These are phyloP conservation scores for Austroboletus rostrupii DNA, from an alignment of 1,284 basidiomycete species.

Conservation along the genomic window DNA sequence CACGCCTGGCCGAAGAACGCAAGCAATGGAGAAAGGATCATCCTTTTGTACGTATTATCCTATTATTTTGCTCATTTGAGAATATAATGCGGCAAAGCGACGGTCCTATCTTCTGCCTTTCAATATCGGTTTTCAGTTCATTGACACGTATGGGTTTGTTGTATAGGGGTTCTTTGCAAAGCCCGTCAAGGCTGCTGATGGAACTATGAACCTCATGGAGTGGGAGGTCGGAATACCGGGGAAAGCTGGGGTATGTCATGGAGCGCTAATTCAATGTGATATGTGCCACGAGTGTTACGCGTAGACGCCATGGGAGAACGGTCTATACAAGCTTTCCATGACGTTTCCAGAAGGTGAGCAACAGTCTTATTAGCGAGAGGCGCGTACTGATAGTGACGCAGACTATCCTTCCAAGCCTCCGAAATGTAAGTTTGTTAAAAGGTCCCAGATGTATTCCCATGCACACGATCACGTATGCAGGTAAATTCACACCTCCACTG, in stretches of 20 bases:
- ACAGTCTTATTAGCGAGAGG: neutral
- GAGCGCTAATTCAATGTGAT: constrained; percentile 7
- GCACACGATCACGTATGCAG: constrained; percentile 39
- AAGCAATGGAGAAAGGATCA: constrained; percentile 99
- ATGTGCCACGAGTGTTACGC: constrained; percentile 14
- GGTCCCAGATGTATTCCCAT: neutral
- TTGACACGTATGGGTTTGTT: constrained; percentile 8
- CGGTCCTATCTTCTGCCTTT: neutral
- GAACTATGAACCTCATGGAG: constrained; percentile 92
- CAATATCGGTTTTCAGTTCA: neutral
- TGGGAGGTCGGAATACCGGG: constrained; percentile 99
- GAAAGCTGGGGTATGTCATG: constrained; percentile 65
- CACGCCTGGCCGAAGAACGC: constrained; percentile 90
- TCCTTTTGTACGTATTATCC: constrained; percentile 78
- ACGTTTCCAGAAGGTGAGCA: constrained; percentile 85
- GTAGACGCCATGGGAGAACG: constrained; percentile 96
- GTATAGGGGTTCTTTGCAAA: constrained; percentile 93
- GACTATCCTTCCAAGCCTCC: constrained; percentile 96
- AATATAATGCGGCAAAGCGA: constrained; percentile 1
- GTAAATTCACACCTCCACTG: constrained; percentile 94
- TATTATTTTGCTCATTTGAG: constrained; percentile 2
- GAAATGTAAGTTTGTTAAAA: constrained; percentile 62
- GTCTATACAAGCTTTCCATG: constrained; percentile 92
- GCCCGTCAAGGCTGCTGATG: constrained; percentile 85
- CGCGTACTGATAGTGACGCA: constrained; percentile 29